phyloP scores from a whole-genome alignment of 2,329 filamentous ascomycete species.

The Fusarium sp. region DNA sequence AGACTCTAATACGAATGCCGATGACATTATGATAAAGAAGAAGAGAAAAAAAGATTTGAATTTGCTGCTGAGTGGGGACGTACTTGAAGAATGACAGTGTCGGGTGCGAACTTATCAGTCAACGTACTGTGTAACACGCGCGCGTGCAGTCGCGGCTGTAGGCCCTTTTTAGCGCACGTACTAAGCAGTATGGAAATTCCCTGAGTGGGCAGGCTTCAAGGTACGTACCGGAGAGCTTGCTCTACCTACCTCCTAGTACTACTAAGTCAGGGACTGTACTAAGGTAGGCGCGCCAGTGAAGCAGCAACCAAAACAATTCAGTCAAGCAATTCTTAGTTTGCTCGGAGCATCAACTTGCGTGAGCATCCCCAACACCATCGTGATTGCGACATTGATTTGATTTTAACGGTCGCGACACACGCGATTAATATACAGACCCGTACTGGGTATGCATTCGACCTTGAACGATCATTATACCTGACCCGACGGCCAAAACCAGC shows the following conservation, averaged over 20 bases:
- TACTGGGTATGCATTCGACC: slow-evolving; percentile 43
- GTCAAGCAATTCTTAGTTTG: slow-evolving; percentile 42
- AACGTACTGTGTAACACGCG: slow-evolving; percentile 28
- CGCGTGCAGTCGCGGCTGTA: slow-evolving; percentile 31
- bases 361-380: slow-evolving; percentile 27
- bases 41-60: slow-evolving; percentile 51
- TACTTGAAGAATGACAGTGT: slow-evolving; percentile 47
- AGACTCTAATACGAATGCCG: slow-evolving; percentile 99
- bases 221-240: slow-evolving; percentile 40
- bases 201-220: slow-evolving; percentile 26
- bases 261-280: too few species aligned
- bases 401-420: slow-evolving; percentile 14
- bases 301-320: slow-evolving; percentile 44
- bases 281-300: slow-evolving; percentile 45
- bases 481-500: slow-evolving; percentile 46
- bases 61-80: slow-evolving; percentile 44
- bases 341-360: slow-evolving; percentile 35
- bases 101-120: background rate
- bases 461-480: slow-evolving; percentile 39
- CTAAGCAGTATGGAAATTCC: too few species aligned
- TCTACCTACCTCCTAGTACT: too few species aligned
- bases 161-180: slow-evolving; percentile 2
- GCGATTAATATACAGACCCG: slow-evolving; percentile 18
- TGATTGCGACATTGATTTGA: slow-evolving; percentile 14
- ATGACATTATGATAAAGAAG: slow-evolving; percentile 78